Evolutionary conservation across 2,329 filamentous ascomycete genomes (phyloP).

Genomic region (Sporothrix dimorphospora): DNA sequence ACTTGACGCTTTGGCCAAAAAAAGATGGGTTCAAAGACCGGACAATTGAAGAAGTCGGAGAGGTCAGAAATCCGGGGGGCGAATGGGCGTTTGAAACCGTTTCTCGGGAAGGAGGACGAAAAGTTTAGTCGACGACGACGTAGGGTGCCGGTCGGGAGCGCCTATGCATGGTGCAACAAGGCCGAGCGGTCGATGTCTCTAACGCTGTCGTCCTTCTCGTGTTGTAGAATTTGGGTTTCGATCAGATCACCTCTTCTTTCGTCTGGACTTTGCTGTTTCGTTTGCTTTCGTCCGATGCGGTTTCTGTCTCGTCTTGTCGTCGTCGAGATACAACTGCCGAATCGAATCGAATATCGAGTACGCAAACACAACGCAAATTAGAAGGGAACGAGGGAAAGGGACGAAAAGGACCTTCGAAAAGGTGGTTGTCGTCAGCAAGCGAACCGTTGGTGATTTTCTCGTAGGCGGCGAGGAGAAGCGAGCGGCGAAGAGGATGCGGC

Average conservation of each 20-base stretch:
- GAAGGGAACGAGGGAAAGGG: not conserved
- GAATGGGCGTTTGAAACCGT: not conserved
- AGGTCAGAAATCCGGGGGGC: not conserved
- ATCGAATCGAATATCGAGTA: not conserved
- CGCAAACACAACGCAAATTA: not conserved
- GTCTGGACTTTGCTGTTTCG: not conserved
- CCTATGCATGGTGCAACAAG: constrained; percentile 25
- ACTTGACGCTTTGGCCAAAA: not conserved
- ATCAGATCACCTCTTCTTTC: not conserved
- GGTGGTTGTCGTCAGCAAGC: not conserved
- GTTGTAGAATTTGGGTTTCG: not conserved
- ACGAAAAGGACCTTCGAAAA: not conserved
- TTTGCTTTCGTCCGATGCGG: not conserved
- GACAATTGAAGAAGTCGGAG: not conserved
- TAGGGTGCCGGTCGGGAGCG: not conserved
- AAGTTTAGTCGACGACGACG: constrained; percentile 10
- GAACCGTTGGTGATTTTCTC: not conserved
- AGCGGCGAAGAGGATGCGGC: not conserved
- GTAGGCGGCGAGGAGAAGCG: not conserved
- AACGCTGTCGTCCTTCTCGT: not conserved
- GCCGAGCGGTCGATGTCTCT: not conserved
- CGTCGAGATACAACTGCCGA: not conserved
- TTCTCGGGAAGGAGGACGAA: not conserved
- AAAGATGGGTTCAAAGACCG: not conserved
- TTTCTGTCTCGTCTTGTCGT: not conserved